These are phyloP conservation scores for Saturnispora serradocipensis DNA, from an alignment of 805 yeast species.

Conservation along the genomic window DNA sequence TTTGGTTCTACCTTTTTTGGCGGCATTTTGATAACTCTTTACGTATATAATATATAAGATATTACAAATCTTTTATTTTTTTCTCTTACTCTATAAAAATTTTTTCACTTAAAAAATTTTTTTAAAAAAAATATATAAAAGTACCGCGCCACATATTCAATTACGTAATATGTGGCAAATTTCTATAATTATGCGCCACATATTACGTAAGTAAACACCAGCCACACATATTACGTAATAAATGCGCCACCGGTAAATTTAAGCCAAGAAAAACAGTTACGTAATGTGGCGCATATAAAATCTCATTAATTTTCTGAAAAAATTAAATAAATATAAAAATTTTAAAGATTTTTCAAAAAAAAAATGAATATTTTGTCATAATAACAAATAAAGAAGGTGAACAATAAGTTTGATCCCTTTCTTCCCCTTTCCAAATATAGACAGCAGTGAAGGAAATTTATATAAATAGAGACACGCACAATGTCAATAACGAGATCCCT, in stretches of 20 bases:
- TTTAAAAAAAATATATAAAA: background rate
- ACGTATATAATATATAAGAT: background rate
- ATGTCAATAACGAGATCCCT: slow-evolving; percentile 7
- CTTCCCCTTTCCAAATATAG: background rate
- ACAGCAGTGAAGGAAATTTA: background rate
- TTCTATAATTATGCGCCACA: too few relatives aligned
- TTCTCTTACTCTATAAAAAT: background rate
- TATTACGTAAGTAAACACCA: background rate
- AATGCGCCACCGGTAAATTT: background rate
- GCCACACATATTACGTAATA: background rate
- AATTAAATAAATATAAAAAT: too few relatives aligned
- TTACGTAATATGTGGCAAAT: too few relatives aligned
- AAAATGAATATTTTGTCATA: background rate
- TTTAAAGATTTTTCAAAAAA: background rate
- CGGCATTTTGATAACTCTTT: slow-evolving; percentile 6
- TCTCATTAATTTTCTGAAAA: background rate
- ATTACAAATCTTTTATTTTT: background rate
- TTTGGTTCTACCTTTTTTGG: slow-evolving; percentile 33
- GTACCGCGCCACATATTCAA: too few relatives aligned
- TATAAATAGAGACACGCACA: background rate
- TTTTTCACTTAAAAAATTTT: background rate
- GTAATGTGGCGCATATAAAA: background rate
- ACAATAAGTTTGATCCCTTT: background rate
- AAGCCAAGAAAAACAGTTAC: background rate
- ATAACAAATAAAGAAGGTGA: background rate